Evolutionary conservation across 495 filamentous ascomycete species (phyloP), one percentile per base, ranked within the genome.

Genomic region (Amorphotheca resinae): DNA sequence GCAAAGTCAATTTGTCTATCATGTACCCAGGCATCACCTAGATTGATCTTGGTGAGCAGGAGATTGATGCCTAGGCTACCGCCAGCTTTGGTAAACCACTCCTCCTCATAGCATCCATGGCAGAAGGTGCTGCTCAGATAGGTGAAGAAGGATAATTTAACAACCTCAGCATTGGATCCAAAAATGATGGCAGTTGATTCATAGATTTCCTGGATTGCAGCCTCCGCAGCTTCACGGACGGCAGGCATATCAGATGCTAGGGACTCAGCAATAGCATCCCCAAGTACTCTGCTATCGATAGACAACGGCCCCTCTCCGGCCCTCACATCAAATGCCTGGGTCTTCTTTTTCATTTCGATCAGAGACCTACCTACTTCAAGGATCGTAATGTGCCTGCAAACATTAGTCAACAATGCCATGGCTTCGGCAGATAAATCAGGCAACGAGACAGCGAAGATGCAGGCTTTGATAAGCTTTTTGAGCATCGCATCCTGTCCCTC

Each of bases 1-100:
- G 84, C 77, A 50, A 95, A 86, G 23, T 95, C 87, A 38, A 80
- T 68, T 49, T 94, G 87, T 49, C 80, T 79, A 4, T 77, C 72
- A 35, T 76, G 69, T 17, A 96, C 65, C 87, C 89, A 99, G 15
- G 66, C 53, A 49, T 93, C 83, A 6, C 87, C 84, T 32, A 96
- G 66, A 39, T 87, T 78, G 36, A 95, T 59, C 52, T 86, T 76
- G 11, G 79, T 84, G 2, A 82, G 74, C 38, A 95, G 65, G 32
- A 87, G 70, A 49, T 86, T 78, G 43, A 99, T 94, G 34, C 93
- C 93, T 16, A 89, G 60, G 28, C 82, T 85, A 12, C 93, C 93
- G 44, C 88, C 89, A 15, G 85, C 78, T 55, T 99, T 99, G 11
- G 86, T 84, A 54, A 88, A 96, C 93, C 93, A 99, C 49, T 96